Evolutionary conservation across 2,329 filamentous ascomycete species (phyloP).

Genomic region (Emmonsia crescens): DNA sequence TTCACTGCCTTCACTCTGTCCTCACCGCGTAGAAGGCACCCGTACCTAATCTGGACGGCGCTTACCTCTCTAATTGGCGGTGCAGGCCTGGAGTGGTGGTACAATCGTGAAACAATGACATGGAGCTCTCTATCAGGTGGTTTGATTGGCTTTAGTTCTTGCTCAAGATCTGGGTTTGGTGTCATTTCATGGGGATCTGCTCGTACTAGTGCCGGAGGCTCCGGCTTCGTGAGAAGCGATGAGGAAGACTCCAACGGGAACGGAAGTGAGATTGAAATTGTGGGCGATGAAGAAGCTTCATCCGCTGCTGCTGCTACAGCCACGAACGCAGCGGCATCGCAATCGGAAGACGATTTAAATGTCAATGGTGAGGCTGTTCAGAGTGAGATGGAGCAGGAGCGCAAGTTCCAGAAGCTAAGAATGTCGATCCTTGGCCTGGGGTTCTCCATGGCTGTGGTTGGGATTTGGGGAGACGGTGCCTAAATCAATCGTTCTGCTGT

Average conservation of each 20-base stretch:
- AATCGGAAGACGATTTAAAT: conserved; percentile 18
- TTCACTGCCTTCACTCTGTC: conserved; percentile 69
- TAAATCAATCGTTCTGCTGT: conserved; percentile 11
- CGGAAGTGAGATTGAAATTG: conserved; percentile 14
- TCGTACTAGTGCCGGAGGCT: not conserved
- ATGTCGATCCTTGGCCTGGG: conserved; percentile 32
- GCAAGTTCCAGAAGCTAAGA: conserved; percentile 28
- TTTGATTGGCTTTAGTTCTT: not conserved
- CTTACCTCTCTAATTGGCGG: conserved; percentile 43
- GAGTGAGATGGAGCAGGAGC: conserved; percentile 34
- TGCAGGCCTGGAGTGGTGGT: conserved; percentile 56
- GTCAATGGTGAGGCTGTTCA: conserved; percentile 38
- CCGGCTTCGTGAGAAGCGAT: conserved; percentile 6
- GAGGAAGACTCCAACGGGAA: conserved; percentile 11
- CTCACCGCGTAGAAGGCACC: conserved; percentile 64
- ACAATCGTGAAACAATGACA: conserved; percentile 48
- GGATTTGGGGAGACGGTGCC: conserved; percentile 38
- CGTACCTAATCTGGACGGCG: conserved; percentile 80
- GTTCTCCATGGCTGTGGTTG: conserved; percentile 37
- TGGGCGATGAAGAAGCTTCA: conserved; percentile 10
- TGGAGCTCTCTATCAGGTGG: conserved; percentile 29
- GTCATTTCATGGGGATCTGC: not conserved
- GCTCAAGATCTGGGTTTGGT: not conserved
- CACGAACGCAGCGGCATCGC: not conserved
- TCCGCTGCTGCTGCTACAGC: conserved; percentile 2